Percentiles rank a stretch among this genome's conserved stretches.
phyloP scores from a whole-genome alignment of 2,329 filamentous ascomycete species.

The Claviceps africana region DNA sequence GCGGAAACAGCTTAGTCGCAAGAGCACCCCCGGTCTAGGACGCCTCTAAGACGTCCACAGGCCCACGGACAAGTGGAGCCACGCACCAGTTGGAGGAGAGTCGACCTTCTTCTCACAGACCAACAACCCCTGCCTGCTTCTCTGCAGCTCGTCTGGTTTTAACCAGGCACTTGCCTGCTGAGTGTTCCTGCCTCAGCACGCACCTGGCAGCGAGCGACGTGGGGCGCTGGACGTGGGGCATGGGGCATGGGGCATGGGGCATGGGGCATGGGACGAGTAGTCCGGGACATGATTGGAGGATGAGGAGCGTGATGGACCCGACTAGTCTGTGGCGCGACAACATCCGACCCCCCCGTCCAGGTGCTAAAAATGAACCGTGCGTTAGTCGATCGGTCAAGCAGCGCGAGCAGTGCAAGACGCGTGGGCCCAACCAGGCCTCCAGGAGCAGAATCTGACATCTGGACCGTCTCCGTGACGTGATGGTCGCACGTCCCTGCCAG shows the following conservation, averaged over 20 bases:
- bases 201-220: not conserved
- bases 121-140: no score
- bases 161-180: no score
- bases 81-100: no score
- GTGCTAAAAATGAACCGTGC: conserved; percentile 3
- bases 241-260: no score
- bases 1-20: not conserved
- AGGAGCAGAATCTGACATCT: not conserved
- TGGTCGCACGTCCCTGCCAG: not conserved
- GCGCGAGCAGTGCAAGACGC: no score
- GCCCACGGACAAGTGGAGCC: not conserved
- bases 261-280: not conserved
- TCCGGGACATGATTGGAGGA: no score
- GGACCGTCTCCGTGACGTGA: not conserved
- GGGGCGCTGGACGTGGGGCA: no score
- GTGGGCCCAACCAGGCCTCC: not conserved
- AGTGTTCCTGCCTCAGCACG: not conserved
- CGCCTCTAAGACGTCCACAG: no score
- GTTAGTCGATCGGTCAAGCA: not conserved
- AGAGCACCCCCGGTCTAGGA: not conserved
- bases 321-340: not conserved
- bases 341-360: not conserved
- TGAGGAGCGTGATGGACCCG: not conserved
- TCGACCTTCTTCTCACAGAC: not conserved
- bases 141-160: not conserved